Percentiles rank a stretch among this genome's conserved stretches.
phyloP scores from a whole-genome alignment of 441 rosid genomes.

The Adansonia gregorii region DNA sequence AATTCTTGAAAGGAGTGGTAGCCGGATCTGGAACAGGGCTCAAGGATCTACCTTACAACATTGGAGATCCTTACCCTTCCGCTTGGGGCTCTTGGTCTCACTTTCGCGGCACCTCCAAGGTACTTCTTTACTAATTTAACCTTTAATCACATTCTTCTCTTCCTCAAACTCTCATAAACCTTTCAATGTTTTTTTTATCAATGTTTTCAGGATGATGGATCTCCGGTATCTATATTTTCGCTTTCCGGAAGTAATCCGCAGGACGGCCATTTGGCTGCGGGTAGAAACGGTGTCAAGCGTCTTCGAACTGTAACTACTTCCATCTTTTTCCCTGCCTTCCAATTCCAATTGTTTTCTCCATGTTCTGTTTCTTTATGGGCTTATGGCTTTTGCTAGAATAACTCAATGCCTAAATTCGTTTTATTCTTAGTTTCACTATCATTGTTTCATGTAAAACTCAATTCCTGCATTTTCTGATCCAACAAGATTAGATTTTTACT shows the following conservation, averaged over 20 bases:
- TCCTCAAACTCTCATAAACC: not conserved
- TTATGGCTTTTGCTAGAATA: not conserved
- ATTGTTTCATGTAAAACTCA: not conserved
- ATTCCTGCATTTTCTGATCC: not conserved
- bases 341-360: not conserved
- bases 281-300: slow-evolving; percentile 94
- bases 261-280: slow-evolving; percentile 92
- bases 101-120: slow-evolving; percentile 89
- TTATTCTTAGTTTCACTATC: not conserved
- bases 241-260: slow-evolving; percentile 79
- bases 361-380: not conserved
- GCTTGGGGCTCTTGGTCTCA: slow-evolving; percentile 99
- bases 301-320: slow-evolving; percentile 84
- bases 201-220: slow-evolving; percentile 49
- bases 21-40: slow-evolving; percentile 93
- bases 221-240: slow-evolving; percentile 83
- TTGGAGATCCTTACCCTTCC: slow-evolving; percentile 85
- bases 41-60: slow-evolving; percentile 92
- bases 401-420: not conserved
- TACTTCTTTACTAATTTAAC: slow-evolving; percentile 5
- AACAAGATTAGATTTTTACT: not conserved
- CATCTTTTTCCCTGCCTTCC: not conserved
- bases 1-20: slow-evolving; percentile 91
- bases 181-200: not conserved
- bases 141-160: not conserved